Evolutionary conservation across 2,329 filamentous ascomycete genomes (phyloP).

Genomic region (Xylariaceae sp.): DNA sequence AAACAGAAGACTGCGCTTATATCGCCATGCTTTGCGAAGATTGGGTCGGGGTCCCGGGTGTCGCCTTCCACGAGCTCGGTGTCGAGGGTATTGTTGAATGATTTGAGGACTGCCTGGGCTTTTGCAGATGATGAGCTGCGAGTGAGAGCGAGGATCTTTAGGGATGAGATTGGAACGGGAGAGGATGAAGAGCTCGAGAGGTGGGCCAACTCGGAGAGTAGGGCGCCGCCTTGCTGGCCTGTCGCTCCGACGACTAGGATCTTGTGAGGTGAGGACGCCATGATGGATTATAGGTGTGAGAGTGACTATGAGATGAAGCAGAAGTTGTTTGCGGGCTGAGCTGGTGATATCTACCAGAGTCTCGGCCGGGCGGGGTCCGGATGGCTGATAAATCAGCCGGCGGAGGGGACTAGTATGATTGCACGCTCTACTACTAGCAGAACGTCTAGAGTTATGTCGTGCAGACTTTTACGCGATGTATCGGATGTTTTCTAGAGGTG

Average conservation of each 20-base stretch:
- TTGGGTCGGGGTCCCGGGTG: slow-evolving; percentile 27
- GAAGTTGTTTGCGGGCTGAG: no score
- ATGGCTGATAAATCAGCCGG: no score
- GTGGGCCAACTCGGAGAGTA: slow-evolving; percentile 23
- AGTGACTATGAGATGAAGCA: no score
- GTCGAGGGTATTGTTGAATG: slow-evolving; percentile 20
- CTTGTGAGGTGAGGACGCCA: slow-evolving; percentile 15
- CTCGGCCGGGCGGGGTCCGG: no score
- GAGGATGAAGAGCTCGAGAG: slow-evolving; percentile 21
- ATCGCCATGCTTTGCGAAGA: slow-evolving; percentile 31
- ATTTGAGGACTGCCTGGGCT: slow-evolving; percentile 23
- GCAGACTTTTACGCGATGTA: no score
- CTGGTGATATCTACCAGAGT: no score
- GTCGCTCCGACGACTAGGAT: slow-evolving; percentile 37
- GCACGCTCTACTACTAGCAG: no score
- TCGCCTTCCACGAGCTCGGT: slow-evolving; percentile 34
- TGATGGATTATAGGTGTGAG: not conserved
- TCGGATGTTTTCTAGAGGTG: no score
- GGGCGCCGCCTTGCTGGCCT: slow-evolving; percentile 33
- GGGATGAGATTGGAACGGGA: slow-evolving; percentile 16
- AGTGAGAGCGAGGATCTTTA: slow-evolving; percentile 33
- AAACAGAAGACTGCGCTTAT: slow-evolving; percentile 33
- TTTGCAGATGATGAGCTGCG: slow-evolving; percentile 27
- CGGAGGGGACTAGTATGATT: no score
- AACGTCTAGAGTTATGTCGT: no score